Evolutionary conservation across 345 rosid species (phyloP).

Genomic region (Citropsis articulata): DNA sequence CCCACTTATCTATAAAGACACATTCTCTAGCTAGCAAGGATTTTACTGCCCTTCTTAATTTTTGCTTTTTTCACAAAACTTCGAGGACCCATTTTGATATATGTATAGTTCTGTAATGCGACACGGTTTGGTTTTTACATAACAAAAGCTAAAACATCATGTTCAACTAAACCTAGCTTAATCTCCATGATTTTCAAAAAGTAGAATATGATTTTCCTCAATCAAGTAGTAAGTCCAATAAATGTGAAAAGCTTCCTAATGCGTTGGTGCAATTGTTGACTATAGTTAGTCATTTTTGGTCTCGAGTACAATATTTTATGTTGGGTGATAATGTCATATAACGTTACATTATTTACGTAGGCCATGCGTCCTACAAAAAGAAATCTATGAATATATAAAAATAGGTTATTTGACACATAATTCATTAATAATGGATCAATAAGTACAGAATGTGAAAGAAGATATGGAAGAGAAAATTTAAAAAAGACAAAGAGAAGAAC

Average conservation of each 20-base stretch:
- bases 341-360: too few relatives aligned
- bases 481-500: conserved; percentile 11
- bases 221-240: too few relatives aligned
- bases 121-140: conserved; percentile 45
- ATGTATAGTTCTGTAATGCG: conserved; percentile 25
- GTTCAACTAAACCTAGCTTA: not conserved
- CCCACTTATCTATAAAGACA: not conserved
- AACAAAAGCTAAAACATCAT: not conserved
- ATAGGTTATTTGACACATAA: too few relatives aligned
- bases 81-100: conserved; percentile 23
- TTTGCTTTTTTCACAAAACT: conserved; percentile 21
- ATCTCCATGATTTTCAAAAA: not conserved
- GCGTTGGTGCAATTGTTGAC: too few relatives aligned
- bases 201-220: not conserved
- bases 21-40: not conserved
- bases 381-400: not conserved
- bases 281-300: too few relatives aligned
- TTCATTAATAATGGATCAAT: not conserved
- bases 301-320: too few relatives aligned
- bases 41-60: not conserved
- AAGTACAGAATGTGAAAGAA: conserved; percentile 3
- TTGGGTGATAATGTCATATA: too few relatives aligned
- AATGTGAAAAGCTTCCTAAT: too few relatives aligned
- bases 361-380: not conserved
- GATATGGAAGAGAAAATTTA: not conserved